Conservation (phyloP, 2,329 filamentous ascomycete species). For the Sclerotinia subarctica region DNA sequence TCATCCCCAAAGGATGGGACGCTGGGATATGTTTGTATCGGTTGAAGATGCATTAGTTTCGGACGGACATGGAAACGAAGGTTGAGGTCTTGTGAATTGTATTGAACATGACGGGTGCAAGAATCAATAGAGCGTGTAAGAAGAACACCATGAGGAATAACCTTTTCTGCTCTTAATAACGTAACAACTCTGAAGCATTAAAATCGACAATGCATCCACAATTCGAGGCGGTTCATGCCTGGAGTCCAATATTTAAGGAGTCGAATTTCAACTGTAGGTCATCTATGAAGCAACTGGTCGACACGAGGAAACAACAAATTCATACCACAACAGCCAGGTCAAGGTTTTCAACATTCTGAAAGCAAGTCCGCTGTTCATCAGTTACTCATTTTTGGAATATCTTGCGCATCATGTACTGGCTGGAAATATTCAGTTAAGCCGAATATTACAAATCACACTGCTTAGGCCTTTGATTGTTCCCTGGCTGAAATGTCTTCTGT, state of each 20-base stretch:
- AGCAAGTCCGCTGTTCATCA: neutral
- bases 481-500: neutral
- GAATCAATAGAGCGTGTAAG: constrained; percentile 3
- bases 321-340: neutral
- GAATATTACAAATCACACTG: neutral
- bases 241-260: neutral
- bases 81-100: constrained; percentile 3
- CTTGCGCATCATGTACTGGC: neutral
- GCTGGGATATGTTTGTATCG: neutral
- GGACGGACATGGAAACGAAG: neutral
- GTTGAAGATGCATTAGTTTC: neutral
- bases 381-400: neutral
- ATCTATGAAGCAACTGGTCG: neutral
- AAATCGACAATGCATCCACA: neutral
- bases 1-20: neutral
- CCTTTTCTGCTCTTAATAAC: neutral
- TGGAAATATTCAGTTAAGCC: neutral
- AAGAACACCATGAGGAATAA: neutral
- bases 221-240: neutral
- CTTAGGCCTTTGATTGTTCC: neutral
- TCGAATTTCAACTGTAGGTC: neutral
- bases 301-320: too few relatives aligned
- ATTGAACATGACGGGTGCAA: neutral
- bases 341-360: neutral
- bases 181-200: neutral